Conservation (phyloP, 2,329 filamentous ascomycete species). For the Aspergillus vadensis region DNA sequence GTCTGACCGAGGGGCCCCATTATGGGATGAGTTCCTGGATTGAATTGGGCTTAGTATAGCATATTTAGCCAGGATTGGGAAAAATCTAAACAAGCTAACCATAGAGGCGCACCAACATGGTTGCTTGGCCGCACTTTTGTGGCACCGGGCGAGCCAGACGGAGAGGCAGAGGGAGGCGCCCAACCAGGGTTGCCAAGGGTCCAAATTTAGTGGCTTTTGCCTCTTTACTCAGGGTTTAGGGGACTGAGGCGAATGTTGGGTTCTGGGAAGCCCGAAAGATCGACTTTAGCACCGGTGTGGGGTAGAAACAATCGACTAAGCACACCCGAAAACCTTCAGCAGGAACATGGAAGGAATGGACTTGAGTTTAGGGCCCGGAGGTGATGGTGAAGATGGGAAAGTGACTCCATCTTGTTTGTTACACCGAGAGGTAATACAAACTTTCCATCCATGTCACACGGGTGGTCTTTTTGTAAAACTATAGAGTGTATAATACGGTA, state of each 20-base stretch:
- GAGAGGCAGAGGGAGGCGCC: background rate
- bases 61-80: background rate
- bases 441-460: background rate
- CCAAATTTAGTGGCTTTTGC: background rate
- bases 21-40: background rate
- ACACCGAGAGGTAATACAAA: background rate
- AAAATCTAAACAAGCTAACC: background rate
- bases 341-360: background rate
- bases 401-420: background rate
- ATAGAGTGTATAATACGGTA: background rate
- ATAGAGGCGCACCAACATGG: background rate
- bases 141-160: background rate
- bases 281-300: background rate
- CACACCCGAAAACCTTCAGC: too few species aligned
- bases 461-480: conserved; percentile 1
- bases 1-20: too few species aligned
- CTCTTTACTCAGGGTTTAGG: background rate
- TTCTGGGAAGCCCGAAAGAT: background rate
- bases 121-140: conserved; percentile 1
- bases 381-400: too few species aligned
- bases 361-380: background rate
- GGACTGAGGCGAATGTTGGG: background rate
- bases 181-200: background rate
- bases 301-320: conserved; percentile 4
- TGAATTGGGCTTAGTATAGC: background rate